A percentile compares a stretch with the other conserved stretches of the same genome.
Conservation (phyloP, 495 filamentous ascomycete genomes). For the Polyplosphaeria fusca region DNA sequence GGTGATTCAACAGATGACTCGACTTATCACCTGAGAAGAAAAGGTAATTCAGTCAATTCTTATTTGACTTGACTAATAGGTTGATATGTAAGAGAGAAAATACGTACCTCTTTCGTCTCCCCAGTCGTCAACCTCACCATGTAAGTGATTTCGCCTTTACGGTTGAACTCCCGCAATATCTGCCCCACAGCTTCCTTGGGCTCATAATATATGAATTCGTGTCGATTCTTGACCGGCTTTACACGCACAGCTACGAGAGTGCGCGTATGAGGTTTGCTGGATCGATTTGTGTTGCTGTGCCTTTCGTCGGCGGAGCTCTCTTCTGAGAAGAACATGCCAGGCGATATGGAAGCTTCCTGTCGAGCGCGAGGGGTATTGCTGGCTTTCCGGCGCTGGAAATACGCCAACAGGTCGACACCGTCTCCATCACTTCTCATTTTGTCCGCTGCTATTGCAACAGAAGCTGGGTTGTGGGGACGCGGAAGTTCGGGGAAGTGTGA, state of each 20-base stretch:
- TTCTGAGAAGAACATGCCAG: conserved; percentile 17
- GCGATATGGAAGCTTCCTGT: conserved; percentile 12
- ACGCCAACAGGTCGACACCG: conserved; percentile 14
- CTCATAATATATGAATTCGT: conserved; percentile 26
- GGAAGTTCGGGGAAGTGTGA: too few relatives aligned
- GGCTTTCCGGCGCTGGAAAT: conserved; percentile 8
- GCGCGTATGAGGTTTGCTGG: neutral
- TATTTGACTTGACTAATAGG: neutral
- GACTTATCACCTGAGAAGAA: too few relatives aligned
- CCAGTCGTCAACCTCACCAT: conserved; percentile 36
- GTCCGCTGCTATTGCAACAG: too few relatives aligned
- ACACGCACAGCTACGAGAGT: conserved; percentile 19
- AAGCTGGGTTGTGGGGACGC: too few relatives aligned
- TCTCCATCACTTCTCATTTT: conserved; percentile 25
- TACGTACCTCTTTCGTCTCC: conserved; percentile 36
- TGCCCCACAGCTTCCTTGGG: conserved; percentile 31
- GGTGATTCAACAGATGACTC: neutral
- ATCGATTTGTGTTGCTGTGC: neutral
- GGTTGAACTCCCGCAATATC: conserved; percentile 25
- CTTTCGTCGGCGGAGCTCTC: conserved; percentile 5
- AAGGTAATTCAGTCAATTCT: too few relatives aligned
- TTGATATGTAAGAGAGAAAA: neutral
- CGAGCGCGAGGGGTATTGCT: neutral
- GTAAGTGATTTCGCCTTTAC: conserved; percentile 29
- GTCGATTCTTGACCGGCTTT: conserved; percentile 12